Percentiles rank a stretch among this genome's conserved stretches.
Conservation (phyloP, 2,329 filamentous ascomycete species). For the Cyanodermella asteris region DNA sequence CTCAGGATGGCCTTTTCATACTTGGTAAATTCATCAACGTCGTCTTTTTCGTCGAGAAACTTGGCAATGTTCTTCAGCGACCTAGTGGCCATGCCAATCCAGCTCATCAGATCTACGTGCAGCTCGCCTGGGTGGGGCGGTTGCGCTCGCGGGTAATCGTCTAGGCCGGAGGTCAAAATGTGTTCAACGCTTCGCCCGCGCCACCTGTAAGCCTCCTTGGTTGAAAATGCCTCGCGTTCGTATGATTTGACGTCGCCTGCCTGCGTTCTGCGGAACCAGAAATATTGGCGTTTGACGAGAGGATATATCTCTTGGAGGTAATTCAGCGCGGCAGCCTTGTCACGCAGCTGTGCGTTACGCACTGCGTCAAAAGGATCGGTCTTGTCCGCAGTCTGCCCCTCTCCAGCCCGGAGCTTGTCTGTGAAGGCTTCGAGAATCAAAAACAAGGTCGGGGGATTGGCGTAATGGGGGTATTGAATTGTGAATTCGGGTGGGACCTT, state of each 20-base stretch:
- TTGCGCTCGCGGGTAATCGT: conserved; percentile 86
- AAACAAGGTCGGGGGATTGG: conserved; percentile 88
- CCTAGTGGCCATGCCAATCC: conserved; percentile 91
- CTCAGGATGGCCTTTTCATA: conserved; percentile 55
- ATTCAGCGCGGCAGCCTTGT: conserved; percentile 42
- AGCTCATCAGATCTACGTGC: conserved; percentile 82
- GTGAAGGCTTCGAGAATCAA: conserved; percentile 70
- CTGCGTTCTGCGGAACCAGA: conserved; percentile 90
- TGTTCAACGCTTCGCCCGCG: conserved; percentile 70
- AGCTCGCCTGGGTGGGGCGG: conserved; percentile 90
- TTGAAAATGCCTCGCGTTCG: conserved; percentile 69
- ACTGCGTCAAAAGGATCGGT: conserved; percentile 22
- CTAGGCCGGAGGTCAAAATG: conserved; percentile 77
- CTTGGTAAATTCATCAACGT: conserved; percentile 47
- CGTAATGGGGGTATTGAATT: conserved; percentile 88
- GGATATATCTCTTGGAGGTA: conserved; percentile 67
- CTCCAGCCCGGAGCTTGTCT: conserved; percentile 42
- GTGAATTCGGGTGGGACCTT: conserved; percentile 90
- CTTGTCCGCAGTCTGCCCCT: conserved; percentile 10
- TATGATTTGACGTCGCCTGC: conserved; percentile 76
- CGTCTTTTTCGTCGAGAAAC: conserved; percentile 53
- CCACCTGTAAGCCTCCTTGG: conserved; percentile 90
- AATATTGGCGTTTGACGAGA: conserved; percentile 67
- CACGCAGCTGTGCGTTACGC: conserved; percentile 43
- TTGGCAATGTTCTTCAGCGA: conserved; percentile 63